These are phyloP conservation scores for Elsinoe batatas DNA, from an alignment of 2,329 filamentous ascomycete genomes.

Conservation along the genomic window DNA sequence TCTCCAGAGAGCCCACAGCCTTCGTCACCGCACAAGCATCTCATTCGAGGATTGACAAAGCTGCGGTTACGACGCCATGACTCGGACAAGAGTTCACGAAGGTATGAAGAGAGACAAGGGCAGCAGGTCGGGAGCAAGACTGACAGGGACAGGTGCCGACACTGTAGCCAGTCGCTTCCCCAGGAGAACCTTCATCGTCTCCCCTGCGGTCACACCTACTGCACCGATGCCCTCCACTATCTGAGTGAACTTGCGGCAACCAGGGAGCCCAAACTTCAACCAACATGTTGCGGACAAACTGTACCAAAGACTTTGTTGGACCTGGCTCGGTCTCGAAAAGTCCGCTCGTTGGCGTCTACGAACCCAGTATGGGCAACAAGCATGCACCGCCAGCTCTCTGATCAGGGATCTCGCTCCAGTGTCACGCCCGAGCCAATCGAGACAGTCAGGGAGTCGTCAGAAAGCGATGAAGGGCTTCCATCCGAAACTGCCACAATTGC, in stretches of 20 bases:
- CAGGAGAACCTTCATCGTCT: constrained; percentile 24
- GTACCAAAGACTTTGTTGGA: constrained; percentile 33
- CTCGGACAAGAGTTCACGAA: constrained; percentile 21
- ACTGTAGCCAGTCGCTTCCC: constrained; percentile 23
- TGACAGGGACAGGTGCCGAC: constrained; percentile 21
- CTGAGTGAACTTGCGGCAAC: constrained; percentile 29
- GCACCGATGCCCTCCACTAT: constrained; percentile 25
- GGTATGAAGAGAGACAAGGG: constrained; percentile 13
- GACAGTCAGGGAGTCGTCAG: neutral
- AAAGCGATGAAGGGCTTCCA: neutral
- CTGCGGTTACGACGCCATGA: constrained; percentile 21
- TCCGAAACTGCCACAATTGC: neutral
- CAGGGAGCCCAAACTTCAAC: constrained; percentile 24
- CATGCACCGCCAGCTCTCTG: constrained; percentile 25
- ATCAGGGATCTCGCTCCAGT: constrained; percentile 23
- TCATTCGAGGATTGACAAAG: constrained; percentile 27
- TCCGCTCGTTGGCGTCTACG: constrained; percentile 14
- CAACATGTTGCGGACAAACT: constrained; percentile 33
- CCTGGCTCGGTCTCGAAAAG: constrained; percentile 18
- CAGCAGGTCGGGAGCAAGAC: neutral
- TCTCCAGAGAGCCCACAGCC: constrained; percentile 22
- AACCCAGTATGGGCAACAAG: constrained; percentile 30
- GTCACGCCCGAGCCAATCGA: constrained; percentile 8
- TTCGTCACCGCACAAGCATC: constrained; percentile 24
- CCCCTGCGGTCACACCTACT: constrained; percentile 28